Base-by-base conservation (phyloP, 371 early-diverging fungal species). In the Mortierella sp. region DNA sequence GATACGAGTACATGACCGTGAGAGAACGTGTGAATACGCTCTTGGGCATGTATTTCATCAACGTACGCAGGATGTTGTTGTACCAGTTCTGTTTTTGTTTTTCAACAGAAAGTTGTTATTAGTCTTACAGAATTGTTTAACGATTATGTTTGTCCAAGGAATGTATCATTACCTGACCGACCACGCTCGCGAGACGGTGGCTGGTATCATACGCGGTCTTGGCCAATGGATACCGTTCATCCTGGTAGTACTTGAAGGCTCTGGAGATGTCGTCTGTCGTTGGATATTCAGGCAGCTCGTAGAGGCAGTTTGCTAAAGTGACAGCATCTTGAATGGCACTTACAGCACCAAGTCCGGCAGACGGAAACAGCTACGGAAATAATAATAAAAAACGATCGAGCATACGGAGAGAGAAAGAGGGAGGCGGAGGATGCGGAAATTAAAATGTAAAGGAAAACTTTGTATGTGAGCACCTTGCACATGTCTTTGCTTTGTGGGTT, bases 271-370 rank as follows among this genome's bases (percentile, higher is more conserved):
- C 64, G 2, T 49, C 41, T 6, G 44, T 30, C 19, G 62, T 52
- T 8, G 56, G 57, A 19, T 43, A 4, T 3, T 56, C 50, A 2
- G 59, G 37, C 0, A 73, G 54, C 21, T 62, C 63, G 21, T 72
- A 62, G 6, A 72, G n/a, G 19, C 44, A 43, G 39, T 72, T 72
- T 4, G 67, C 67, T n/a, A 72, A 42, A 0, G 60, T 52, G 8
- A 67, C 53, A 1, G 73, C 67, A 50, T 72, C 73, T 26, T 72
- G 73, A 34, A 72, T 66, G 4, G 73, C 73, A 28, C 57, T 62
- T 11, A 67, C 63, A 19, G 73, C 73, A 39, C 72, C 72, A 41
- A 60, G 55, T n/a, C 60, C 68, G 4, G 59, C 68, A 7, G 68
- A 67, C 1, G 68, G 68, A 32, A 59, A 60, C 44, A 67, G 19